These are phyloP conservation scores for Domatiomyces catenatus DNA, from an alignment of 2,329 filamentous ascomycete species.

Conservation along the genomic window DNA sequence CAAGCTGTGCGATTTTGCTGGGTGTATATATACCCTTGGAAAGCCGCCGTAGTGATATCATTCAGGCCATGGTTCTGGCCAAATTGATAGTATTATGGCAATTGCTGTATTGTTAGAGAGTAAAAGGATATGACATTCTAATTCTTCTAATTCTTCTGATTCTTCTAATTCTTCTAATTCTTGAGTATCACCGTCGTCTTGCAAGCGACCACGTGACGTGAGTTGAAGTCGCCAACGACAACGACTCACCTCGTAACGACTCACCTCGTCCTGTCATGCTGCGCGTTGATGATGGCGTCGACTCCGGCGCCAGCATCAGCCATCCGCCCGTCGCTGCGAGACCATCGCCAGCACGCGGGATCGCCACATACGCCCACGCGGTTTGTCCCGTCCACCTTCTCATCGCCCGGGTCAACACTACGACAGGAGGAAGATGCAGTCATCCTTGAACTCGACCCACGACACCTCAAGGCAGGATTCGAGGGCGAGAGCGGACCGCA, in stretches of 20 bases:
- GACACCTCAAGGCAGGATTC: constrained; percentile 68
- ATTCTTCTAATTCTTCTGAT: no score
- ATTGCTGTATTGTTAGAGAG: no score
- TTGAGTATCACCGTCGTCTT: no score
- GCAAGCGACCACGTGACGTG: background rate
- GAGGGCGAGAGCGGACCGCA: constrained; percentile 63
- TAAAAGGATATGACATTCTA: no score
- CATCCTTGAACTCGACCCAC: constrained; percentile 67
- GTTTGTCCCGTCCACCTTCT: constrained; percentile 39
- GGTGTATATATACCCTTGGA: no score
- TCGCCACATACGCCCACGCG: constrained; percentile 48
- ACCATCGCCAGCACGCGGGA: constrained; percentile 8
- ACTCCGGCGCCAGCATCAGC: constrained; percentile 9
- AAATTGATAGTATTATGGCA: no score
- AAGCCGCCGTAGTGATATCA: no score
- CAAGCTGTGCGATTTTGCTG: no score
- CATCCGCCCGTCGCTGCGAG: constrained; percentile 13
- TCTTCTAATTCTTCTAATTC: no score
- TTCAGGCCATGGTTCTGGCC: no score
- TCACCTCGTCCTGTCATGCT: background rate
- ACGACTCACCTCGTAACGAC: background rate
- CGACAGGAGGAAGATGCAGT: constrained; percentile 69
- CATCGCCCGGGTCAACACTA: constrained; percentile 41
- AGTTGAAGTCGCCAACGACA: background rate
- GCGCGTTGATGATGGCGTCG: constrained; percentile 6